A percentile compares a stretch with the other conserved stretches of the same genome.
Conservation (phyloP, 306 rosid species). For the Vigna radiata region DNA sequence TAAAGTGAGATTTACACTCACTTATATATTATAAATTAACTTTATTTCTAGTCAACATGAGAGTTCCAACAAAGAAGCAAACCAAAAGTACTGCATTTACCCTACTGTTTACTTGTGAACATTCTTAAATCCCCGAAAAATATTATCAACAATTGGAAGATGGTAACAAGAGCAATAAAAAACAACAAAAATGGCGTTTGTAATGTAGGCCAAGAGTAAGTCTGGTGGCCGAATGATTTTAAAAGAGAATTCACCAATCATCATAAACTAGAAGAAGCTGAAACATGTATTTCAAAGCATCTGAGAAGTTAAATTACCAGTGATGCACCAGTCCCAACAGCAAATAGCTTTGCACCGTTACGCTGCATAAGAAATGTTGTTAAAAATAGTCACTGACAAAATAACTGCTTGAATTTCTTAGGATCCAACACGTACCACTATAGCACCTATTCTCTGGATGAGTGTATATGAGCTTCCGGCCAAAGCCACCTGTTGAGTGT, state of each 20-base stretch:
- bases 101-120: neutral
- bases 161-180: conserved; percentile 14
- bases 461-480: conserved; percentile 62
- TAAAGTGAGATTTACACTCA: no score
- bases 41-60: no score
- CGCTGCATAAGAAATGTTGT: conserved; percentile 64
- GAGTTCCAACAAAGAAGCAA: no score
- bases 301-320: conserved; percentile 50
- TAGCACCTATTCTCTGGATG: conserved; percentile 70
- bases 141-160: conserved; percentile 20
- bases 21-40: no score
- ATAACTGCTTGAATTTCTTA: conserved; percentile 15
- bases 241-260: neutral
- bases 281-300: neutral
- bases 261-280: neutral
- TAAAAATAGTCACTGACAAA: conserved; percentile 25
- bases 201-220: conserved; percentile 14
- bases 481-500: conserved; percentile 61
- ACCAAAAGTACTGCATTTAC: neutral
- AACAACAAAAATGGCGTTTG: conserved; percentile 2
- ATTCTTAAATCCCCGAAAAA: neutral
- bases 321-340: conserved; percentile 88
- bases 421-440: conserved; percentile 59
- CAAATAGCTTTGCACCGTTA: conserved; percentile 89
- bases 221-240: neutral